Evolutionary conservation across 768 basidiomycete species (phyloP).

Genomic region (Rhodotorula graminis): DNA sequence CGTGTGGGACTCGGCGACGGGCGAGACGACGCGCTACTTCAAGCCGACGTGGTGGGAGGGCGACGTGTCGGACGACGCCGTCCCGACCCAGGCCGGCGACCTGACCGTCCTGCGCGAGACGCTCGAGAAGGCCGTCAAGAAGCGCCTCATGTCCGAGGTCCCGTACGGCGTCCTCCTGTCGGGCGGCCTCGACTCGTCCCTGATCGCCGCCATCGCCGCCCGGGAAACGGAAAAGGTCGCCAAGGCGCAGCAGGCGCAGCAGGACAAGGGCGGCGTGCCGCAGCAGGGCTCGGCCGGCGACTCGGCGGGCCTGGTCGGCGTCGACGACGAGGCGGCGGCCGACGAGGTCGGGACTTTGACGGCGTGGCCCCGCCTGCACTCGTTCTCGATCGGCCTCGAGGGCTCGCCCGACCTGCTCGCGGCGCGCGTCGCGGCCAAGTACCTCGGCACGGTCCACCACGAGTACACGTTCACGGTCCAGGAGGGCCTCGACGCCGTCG

Average conservation of each 20-base stretch:
- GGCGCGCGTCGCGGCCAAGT: conserved; percentile 86
- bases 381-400: conserved; percentile 92
- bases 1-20: conserved; percentile 79
- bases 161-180: conserved; percentile 94
- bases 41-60: conserved; percentile 82
- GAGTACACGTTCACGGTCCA: conserved; percentile 98
- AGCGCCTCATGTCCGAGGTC: conserved; percentile 95
- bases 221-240: conserved; percentile 91
- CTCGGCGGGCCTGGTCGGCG: conserved; percentile 49
- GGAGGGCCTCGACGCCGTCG: conserved; percentile 93
- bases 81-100: conserved; percentile 63
- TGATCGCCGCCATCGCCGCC: conserved; percentile 91
- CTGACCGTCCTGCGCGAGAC: conserved; percentile 67
- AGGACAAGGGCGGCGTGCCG: conserved; percentile 38
- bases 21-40: conserved; percentile 76
- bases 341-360: conserved; percentile 57
- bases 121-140: conserved; percentile 85
- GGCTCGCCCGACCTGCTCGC: conserved; percentile 93
- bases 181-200: conserved; percentile 89
- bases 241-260: conserved; percentile 68
- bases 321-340: conserved; percentile 26
- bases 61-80: conserved; percentile 62
- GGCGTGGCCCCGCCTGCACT: conserved; percentile 93
- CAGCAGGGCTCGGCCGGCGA: conserved; percentile 12
- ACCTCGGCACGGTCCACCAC: conserved; percentile 89